These are phyloP conservation scores for Russula vinacea DNA, from an alignment of 768 basidiomycete genomes.

Conservation along the genomic window DNA sequence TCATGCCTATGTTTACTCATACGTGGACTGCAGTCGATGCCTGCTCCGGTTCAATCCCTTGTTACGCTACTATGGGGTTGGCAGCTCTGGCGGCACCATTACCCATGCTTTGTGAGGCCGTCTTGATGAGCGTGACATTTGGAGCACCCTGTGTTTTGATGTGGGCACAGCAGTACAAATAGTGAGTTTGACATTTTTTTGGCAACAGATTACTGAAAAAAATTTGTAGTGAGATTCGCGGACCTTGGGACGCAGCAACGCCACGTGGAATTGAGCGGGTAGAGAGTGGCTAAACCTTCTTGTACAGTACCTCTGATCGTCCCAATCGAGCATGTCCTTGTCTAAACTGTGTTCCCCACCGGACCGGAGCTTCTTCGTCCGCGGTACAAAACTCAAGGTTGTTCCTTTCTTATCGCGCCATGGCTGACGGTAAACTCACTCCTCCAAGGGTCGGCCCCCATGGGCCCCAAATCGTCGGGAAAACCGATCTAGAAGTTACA, in stretches of 20 bases:
- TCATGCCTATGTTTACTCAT: conserved; percentile 13
- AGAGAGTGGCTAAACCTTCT: not conserved
- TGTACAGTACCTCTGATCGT: not conserved
- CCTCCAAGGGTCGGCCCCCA: not conserved
- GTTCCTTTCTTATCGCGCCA: not conserved
- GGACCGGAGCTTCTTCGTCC: not conserved
- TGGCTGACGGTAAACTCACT: conserved; percentile 15
- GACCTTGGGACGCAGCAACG: conserved; percentile 86
- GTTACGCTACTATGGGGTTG: conserved; percentile 58
- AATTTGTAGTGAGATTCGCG: conserved; percentile 71
- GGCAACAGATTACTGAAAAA: not conserved
- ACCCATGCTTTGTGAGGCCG: conserved; percentile 52
- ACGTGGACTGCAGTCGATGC: conserved; percentile 43
- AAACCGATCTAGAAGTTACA: not conserved
- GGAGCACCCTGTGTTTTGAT: conserved; percentile 70
- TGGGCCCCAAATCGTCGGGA: not conserved
- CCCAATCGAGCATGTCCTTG: not conserved
- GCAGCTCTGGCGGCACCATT: conserved; percentile 51
- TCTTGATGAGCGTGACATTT: conserved; percentile 60
- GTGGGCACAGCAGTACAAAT: conserved; percentile 87
- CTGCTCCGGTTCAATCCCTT: conserved; percentile 44
- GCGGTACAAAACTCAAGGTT: not conserved
- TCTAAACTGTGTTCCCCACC: not conserved
- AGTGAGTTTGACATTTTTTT: conserved; percentile 41
- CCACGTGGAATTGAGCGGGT: conserved; percentile 38